phyloP scores from a whole-genome alignment of 352 stramenopile species.

The Phytophthora vignae region DNA sequence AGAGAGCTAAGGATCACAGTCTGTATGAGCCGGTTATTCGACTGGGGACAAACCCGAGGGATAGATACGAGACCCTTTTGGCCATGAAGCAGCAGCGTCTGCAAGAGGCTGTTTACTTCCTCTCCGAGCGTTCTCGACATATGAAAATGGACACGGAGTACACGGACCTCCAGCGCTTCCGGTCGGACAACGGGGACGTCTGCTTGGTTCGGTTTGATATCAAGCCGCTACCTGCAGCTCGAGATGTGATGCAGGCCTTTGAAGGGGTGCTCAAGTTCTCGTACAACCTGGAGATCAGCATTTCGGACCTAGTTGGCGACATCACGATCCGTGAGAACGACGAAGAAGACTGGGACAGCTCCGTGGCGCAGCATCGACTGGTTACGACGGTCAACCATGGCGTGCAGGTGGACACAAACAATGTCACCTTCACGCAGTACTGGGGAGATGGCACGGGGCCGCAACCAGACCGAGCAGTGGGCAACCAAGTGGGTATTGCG shows the following conservation, averaged over 20 bases:
- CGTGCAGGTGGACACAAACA: constrained; percentile 52
- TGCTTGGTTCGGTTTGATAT: constrained; percentile 53
- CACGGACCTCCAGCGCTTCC: constrained; percentile 48
- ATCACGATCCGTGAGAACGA: constrained; percentile 55
- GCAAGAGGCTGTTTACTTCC: constrained; percentile 42
- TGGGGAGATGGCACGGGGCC: constrained; percentile 29
- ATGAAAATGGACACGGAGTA: constrained; percentile 46
- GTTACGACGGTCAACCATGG: constrained; percentile 35
- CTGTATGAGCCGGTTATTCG: constrained; percentile 46
- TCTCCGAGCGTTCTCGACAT: constrained; percentile 43
- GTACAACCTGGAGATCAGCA: constrained; percentile 56
- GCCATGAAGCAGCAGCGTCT: constrained; percentile 51
- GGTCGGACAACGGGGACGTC: constrained; percentile 43
- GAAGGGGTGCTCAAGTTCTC: constrained; percentile 52
- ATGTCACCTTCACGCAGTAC: constrained; percentile 46
- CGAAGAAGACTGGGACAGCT: constrained; percentile 37
- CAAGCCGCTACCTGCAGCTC: constrained; percentile 40
- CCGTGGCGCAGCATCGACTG: constrained; percentile 47
- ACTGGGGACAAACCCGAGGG: constrained; percentile 28
- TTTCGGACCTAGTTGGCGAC: constrained; percentile 47
- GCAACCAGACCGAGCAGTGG: constrained; percentile 7
- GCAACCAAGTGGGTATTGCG: constrained; percentile 40
- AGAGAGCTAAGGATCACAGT: constrained; percentile 43
- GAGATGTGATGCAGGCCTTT: constrained; percentile 45
- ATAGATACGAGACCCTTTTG: constrained; percentile 42